phyloP scores from a whole-genome alignment of 140 eudicot genomes.

The Anethum foeniculum region DNA sequence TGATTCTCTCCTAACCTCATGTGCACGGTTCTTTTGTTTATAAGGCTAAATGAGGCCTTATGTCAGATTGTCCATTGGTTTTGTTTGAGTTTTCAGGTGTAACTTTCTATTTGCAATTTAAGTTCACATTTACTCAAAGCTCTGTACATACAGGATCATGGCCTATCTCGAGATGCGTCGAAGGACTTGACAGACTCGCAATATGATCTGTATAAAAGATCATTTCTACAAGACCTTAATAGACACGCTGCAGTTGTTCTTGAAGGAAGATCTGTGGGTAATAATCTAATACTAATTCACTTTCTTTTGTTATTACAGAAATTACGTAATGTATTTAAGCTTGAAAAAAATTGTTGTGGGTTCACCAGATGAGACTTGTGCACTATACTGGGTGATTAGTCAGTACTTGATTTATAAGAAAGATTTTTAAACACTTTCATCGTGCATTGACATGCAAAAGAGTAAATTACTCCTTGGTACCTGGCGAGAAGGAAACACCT shows the following conservation, averaged over 20 bases:
- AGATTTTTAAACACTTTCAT: not conserved
- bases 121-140: conserved; percentile 2
- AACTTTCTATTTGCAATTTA: not conserved
- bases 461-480: not conserved
- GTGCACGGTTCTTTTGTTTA: conserved; percentile 2
- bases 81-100: not conserved
- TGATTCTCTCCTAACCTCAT: not conserved
- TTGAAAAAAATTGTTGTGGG: not conserved
- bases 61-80: not conserved
- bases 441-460: not conserved
- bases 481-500: not conserved
- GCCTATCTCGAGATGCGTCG: conserved; percentile 41
- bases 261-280: conserved; percentile 91
- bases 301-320: not conserved
- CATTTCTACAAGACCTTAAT: conserved; percentile 75
- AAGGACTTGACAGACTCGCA: conserved; percentile 68
- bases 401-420: not conserved
- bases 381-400: not conserved
- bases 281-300: conserved; percentile 10
- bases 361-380: not conserved
- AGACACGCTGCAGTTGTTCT: conserved; percentile 98
- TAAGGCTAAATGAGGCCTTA: not conserved
- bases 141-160: conserved; percentile 62
- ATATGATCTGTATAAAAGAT: conserved; percentile 66
- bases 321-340: not conserved